Evolutionary conservation across 1,284 basidiomycete genomes (phyloP), one percentile per base, ranked within the genome.

Genomic region (Cutaneotrichosporon spelunceum): DNA sequence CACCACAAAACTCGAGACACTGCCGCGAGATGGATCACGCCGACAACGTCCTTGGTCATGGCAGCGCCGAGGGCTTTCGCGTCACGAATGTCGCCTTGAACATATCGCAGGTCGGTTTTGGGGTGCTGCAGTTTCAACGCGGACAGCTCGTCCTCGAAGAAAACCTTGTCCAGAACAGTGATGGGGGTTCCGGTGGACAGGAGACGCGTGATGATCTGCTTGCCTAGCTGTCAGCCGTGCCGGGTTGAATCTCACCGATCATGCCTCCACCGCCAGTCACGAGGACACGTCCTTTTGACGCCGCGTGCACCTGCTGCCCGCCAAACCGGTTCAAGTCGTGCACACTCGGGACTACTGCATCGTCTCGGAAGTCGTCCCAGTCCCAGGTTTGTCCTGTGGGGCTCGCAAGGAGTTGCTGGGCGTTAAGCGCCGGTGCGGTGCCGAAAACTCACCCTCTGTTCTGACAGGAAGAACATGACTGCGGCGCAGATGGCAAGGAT

Each of bases 21-120:
- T 21, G 70, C 73, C 1, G 71, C 73, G 33, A 75, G 69, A 50
- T 75, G 64, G 48, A 75, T 68, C 26, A 73, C 65, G 1, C 73
- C 73, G 14, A 49, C 54, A 30, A 72, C 68, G 61, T 73, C 71
- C 45, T 69, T 36, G 2, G 67, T 47, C 53, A 71, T 56, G 13
- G 66, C 63, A 2, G 53, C 4, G 0, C 42, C 11, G 11, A 72
- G 60, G 16, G 53, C 48, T 8, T 23, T 30, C 6, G 66, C 24
- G 49, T 71, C 63, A n/a, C 71, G 56, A n/a, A 74, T 68, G 60
- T 72, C 71, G 29, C 67, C 70, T 8, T 54, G 26, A 26, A 67
- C 54, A 14, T 68, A 60, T 1, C 52, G 30, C 16, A 73, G 63
- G n/a, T 62, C 56, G 4, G 61, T 60, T 3, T 53, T 14, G 13